Evolutionary conservation across 2,329 filamentous ascomycete genomes (phyloP), one percentile per base, ranked within the genome.

Genomic region (Pochonia chlamydosporia): DNA sequence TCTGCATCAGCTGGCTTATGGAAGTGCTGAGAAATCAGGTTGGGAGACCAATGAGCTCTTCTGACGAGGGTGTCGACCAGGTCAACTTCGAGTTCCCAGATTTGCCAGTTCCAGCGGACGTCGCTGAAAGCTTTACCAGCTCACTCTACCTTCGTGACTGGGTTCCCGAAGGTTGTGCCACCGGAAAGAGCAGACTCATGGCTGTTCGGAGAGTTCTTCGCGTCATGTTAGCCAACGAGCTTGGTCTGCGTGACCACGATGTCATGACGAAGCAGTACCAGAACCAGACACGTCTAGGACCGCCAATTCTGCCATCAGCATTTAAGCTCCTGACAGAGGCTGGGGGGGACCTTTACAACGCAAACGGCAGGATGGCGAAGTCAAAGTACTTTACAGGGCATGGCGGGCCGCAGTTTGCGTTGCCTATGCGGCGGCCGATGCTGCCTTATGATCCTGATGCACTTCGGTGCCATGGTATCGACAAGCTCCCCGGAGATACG

Each of bases 141-240:
- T 28, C 23, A 14, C n/a, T 49, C 13, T 39, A 40, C 31, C 30
- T 53, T 11, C 35, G 48, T 11, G 49, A 55, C 39, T 53, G 51
- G 49, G 40, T 48, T 14, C 51, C 52, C 8, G 41, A 49, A 13
- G 45, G 35, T 2, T 51, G 53, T 39, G 20, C 16, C 11, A 44
- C 35, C 4, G 8, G 25, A 5, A 33, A 25, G 9, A 21, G 24
- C 10, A 44, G 40, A 8, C 37, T 54, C 25, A 40, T 45, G 37
- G 46, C 21, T 16, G 49, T 53, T 13, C 35, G 46, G 5, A 36
- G 46, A n/a, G 48, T 52, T 10, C 11, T 54, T 3, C 35, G 43
- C 11, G 42, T 47, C 42, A 48, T 56, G 46, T 23, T 54, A 9
- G 51, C 47, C 37, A 55, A 55, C 36, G 53, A 55, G 37, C 47